Evolutionary conservation across 1,284 basidiomycete species (phyloP), one percentile per base, ranked within the genome.

Genomic region (Inonotus obliquus): DNA sequence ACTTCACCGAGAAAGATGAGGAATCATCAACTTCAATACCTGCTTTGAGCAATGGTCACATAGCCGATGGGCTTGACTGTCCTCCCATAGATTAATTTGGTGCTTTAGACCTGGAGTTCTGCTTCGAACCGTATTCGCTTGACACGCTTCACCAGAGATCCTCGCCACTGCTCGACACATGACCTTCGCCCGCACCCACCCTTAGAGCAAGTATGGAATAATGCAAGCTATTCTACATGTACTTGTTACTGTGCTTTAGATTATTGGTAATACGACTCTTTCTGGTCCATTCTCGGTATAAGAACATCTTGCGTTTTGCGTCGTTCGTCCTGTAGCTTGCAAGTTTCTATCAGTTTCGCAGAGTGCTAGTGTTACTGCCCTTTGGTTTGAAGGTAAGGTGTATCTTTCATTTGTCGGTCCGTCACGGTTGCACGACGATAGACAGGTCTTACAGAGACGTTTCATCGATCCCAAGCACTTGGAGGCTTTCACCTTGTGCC

Each of bases 1-100:
- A 94, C 71, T 94, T 94, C 72, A 84, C 85, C 63, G 75, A 81
- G 13, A 75, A 90, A 59, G 81, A 41, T 23, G 51, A 51, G 19
- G 49, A 57, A 2, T 48, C 32, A 17, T n/a, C 25, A 44, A 39
- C 11, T 25, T 29, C 57, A n/a, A 39, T 57, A 39, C 52, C 57
- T 45, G 60, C 32, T 29, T 52, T 62, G 9, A 32, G 10, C 3
- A 39, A 57, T 52, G 53, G 35, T 29, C 59, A 62, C 19, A 19
- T 57, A 47, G 53, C 60, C 54, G 47, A 62, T 21, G 44, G 19
- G 13, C 49, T 49, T 21, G 49, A 62, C 17, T 41, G 29, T 19
- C 53, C 60, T 11, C n/a, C 9, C 23, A 17, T 53, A 27, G 60
- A 62, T 44, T 62, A 60, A 38, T 14, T 17, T 49, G 14, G 27